phyloP scores from a whole-genome alignment of 1,284 basidiomycete species.

The Gomphus bonarii region DNA sequence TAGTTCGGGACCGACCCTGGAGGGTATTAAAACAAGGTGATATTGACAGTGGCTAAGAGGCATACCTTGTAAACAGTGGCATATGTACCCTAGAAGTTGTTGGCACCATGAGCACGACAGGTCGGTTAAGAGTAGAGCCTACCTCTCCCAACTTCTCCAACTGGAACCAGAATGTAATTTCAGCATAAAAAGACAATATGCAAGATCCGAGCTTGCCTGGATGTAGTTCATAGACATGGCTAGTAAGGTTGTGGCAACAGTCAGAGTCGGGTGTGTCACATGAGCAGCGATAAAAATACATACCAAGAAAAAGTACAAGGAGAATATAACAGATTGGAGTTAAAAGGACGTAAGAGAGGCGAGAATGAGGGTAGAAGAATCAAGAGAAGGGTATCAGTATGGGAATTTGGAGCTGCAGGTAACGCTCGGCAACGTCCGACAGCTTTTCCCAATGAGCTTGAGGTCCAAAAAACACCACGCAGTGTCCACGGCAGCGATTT shows the following conservation, averaged over 20 bases:
- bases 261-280: background rate
- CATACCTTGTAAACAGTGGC: constrained; percentile 86
- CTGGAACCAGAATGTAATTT: constrained; percentile 27
- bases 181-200: background rate
- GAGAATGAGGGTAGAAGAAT: background rate
- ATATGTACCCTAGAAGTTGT: constrained; percentile 54
- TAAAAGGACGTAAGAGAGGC: constrained; percentile 1
- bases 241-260: background rate
- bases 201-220: constrained; percentile 34
- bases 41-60: constrained; percentile 2
- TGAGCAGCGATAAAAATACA: background rate
- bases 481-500: constrained; percentile 44
- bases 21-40: constrained; percentile 11
- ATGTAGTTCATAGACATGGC: constrained; percentile 49
- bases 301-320: constrained; percentile 4
- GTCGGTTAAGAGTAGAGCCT: background rate
- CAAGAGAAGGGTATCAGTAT: constrained; percentile 2
- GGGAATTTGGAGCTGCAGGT: background rate
- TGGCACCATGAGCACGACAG: constrained; percentile 4
- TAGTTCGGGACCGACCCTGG: constrained; percentile 76
- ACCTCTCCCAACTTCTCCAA: constrained; percentile 74
- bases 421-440: constrained; percentile 4
- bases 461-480: constrained; percentile 46
- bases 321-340: constrained; percentile 4
- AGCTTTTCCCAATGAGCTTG: constrained; percentile 27